These are phyloP conservation scores for Penicillium ochrochloron DNA, from an alignment of 495 filamentous ascomycete genomes.

Conservation along the genomic window DNA sequence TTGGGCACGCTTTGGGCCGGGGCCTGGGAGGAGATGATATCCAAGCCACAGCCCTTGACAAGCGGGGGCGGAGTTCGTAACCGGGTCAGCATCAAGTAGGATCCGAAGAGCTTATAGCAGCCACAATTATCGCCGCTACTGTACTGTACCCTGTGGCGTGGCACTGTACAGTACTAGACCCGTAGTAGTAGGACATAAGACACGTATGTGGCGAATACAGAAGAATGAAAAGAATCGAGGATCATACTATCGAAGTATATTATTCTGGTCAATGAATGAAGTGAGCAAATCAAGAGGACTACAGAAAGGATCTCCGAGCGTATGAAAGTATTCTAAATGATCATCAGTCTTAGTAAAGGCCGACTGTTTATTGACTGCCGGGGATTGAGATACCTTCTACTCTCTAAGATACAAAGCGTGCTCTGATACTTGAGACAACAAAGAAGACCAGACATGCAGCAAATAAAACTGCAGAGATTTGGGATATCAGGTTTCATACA, in stretches of 20 bases:
- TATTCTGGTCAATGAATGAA: not conserved
- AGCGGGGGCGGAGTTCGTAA: not conserved
- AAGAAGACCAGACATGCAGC: not conserved
- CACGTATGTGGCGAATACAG: not conserved
- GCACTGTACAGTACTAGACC: too few species aligned
- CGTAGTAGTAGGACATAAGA: too few species aligned
- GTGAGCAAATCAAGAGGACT: not conserved
- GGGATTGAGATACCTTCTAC: not conserved
- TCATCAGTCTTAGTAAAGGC: not conserved
- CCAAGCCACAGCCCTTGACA: not conserved
- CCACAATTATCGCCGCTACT: not conserved
- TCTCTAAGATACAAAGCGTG: not conserved
- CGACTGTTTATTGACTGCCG: not conserved
- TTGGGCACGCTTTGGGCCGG: constrained; percentile 26
- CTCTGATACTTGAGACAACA: not conserved
- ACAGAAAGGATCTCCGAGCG: not conserved
- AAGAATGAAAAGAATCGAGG: not conserved
- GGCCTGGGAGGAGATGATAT: not conserved
- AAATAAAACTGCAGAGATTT: not conserved
- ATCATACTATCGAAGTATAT: constrained; percentile 1
- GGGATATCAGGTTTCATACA: not conserved
- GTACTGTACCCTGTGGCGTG: too few species aligned
- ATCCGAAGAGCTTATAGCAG: not conserved
- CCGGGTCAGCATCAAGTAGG: not conserved
- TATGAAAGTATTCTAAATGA: not conserved